Percentiles rank a stretch among this genome's conserved stretches.
phyloP scores from a whole-genome alignment of 2,329 filamentous ascomycete species.

The Fusarium xylarioides region DNA sequence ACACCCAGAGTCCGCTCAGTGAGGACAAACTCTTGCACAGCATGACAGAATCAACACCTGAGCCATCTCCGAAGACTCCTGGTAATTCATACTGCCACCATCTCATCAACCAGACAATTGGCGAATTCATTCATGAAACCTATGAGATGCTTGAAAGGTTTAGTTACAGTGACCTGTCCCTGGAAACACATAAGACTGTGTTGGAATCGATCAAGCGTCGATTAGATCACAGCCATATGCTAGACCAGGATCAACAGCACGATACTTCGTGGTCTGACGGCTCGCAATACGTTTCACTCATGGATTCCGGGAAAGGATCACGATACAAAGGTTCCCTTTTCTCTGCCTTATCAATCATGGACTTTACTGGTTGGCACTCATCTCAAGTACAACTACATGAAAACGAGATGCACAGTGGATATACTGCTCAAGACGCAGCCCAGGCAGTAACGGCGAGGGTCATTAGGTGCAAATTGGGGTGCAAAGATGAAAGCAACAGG shows the following conservation, averaged over 20 bases:
- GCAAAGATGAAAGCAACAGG: not conserved
- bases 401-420: not conserved
- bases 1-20: not conserved
- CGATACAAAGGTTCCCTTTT: not conserved
- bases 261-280: not conserved
- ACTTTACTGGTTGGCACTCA: not conserved
- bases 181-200: not conserved
- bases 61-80: not conserved
- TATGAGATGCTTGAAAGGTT: not conserved
- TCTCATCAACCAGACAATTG: not conserved
- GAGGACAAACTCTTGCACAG: not conserved
- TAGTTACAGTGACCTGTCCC: not conserved
- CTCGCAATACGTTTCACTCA: not conserved
- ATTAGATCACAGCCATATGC: not conserved
- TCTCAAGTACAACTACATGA: not conserved
- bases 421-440: not conserved
- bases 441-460: not conserved
- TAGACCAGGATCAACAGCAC: not conserved
- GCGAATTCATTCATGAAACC: not conserved
- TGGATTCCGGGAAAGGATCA: not conserved
- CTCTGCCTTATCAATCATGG: not conserved
- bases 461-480: not conserved
- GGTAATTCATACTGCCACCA: not conserved
- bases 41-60: not conserved
- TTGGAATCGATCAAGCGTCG: not conserved